phyloP scores from a whole-genome alignment of 495 filamentous ascomycete species.

The Aspergillus mulundensis region DNA sequence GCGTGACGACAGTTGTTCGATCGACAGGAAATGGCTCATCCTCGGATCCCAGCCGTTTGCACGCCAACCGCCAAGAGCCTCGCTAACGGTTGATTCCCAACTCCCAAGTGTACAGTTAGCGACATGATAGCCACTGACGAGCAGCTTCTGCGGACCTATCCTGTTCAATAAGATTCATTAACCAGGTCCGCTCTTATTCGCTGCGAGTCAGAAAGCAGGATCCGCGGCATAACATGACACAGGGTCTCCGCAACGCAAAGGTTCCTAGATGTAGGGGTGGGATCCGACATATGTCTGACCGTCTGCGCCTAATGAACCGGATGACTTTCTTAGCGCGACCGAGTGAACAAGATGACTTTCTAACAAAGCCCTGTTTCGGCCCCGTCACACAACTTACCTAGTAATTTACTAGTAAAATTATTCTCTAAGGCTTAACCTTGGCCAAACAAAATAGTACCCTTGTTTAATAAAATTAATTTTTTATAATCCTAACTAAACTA shows the following conservation, averaged over 20 bases:
- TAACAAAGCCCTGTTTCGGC: too few species aligned
- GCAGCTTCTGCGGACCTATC: neutral
- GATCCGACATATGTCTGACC: too few species aligned
- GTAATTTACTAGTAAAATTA: too few species aligned
- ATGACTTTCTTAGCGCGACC: too few species aligned
- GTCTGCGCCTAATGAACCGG: too few species aligned
- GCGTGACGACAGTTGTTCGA: neutral
- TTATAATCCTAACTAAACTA: too few species aligned
- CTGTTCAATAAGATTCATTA: neutral
- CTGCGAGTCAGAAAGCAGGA: neutral
- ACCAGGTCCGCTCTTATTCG: conserved; percentile 1
- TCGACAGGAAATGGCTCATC: neutral
- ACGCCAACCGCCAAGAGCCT: neutral
- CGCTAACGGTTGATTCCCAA: neutral
- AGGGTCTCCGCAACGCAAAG: neutral
- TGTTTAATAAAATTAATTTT: too few species aligned
- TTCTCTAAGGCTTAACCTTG: too few species aligned
- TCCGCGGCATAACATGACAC: conserved; percentile 8
- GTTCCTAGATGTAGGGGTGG: too few species aligned
- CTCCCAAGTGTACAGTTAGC: neutral
- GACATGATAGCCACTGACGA: neutral
- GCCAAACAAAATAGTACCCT: too few species aligned
- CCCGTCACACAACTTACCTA: too few species aligned
- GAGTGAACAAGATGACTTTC: too few species aligned
- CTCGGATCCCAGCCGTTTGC: neutral